Evolutionary conservation across 148 eudicot species (phyloP).

Genomic region (Agrostemma githago): DNA sequence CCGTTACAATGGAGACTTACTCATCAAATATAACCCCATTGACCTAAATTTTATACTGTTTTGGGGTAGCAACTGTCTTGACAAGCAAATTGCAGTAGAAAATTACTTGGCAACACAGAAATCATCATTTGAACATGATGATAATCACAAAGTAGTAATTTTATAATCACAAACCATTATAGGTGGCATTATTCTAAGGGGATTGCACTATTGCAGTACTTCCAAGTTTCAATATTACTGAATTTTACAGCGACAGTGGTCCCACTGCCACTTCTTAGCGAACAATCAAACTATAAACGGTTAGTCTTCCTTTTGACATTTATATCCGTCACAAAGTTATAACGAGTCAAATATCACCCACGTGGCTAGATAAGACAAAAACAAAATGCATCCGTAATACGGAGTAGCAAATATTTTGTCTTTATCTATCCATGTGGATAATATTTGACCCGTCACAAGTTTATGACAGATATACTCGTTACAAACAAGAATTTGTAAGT

Average conservation of each 20-base stretch:
- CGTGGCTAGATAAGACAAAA: too few relatives aligned
- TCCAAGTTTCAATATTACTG: background rate
- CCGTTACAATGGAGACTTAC: background rate
- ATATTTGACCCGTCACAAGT: too few relatives aligned
- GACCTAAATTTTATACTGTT: background rate
- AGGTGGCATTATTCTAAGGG: background rate
- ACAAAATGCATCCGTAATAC: too few relatives aligned
- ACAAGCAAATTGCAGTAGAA: background rate
- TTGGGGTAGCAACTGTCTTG: background rate
- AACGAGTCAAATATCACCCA: too few relatives aligned
- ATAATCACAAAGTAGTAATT: background rate
- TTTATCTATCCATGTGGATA: too few relatives aligned
- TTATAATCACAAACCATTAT: background rate
- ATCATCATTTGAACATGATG: constrained; percentile 4
- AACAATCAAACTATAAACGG: background rate
- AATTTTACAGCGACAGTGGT: background rate
- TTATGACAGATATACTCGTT: too few relatives aligned
- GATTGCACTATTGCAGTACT: background rate
- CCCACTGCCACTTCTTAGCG: background rate
- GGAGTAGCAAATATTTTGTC: too few relatives aligned
- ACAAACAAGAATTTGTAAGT: background rate
- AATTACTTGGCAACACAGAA: background rate
- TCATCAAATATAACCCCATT: constrained; percentile 3
- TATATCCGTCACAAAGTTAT: too few relatives aligned
- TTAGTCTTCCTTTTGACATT: too few relatives aligned